Conservation (phyloP, 2,329 filamentous ascomycete species). For the Fusarium irregulare region DNA sequence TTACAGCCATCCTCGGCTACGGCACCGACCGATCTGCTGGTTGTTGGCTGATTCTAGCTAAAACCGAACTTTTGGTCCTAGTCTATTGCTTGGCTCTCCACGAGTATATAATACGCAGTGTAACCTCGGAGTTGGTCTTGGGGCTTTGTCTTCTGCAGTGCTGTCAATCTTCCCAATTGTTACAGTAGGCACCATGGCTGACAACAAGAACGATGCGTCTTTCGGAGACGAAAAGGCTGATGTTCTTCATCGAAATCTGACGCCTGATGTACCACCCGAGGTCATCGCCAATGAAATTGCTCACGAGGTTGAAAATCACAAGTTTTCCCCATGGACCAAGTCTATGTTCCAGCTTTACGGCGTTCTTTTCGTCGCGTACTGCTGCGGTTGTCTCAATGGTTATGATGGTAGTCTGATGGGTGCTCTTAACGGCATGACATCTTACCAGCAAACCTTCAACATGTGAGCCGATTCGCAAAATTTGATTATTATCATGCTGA, state of each 20-base stretch:
- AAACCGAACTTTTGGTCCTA: neutral
- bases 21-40: neutral
- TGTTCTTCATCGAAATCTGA: conserved; percentile 7
- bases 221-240: conserved; percentile 11
- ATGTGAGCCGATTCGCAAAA: conserved; percentile 11
- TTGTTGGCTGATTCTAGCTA: conserved; percentile 5
- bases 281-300: conserved; percentile 54
- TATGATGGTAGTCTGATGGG: conserved; percentile 44
- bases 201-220: conserved; percentile 1
- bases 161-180: neutral
- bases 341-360: conserved; percentile 64
- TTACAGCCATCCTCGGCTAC: conserved; percentile 2
- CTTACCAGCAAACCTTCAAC: conserved; percentile 39
- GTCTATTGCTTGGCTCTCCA: neutral
- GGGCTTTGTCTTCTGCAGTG: neutral
- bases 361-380: conserved; percentile 60
- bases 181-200: neutral
- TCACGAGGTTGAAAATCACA: conserved; percentile 52
- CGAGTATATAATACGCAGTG: conserved; percentile 8
- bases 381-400: conserved; percentile 61
- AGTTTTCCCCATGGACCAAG: conserved; percentile 60
- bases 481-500: too few species aligned
- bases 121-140: neutral
- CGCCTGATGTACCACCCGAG: conserved; percentile 11
- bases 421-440: conserved; percentile 44